These are phyloP conservation scores for Rubia yunnanensis DNA, from an alignment of 257 asterid species.

Conservation along the genomic window DNA sequence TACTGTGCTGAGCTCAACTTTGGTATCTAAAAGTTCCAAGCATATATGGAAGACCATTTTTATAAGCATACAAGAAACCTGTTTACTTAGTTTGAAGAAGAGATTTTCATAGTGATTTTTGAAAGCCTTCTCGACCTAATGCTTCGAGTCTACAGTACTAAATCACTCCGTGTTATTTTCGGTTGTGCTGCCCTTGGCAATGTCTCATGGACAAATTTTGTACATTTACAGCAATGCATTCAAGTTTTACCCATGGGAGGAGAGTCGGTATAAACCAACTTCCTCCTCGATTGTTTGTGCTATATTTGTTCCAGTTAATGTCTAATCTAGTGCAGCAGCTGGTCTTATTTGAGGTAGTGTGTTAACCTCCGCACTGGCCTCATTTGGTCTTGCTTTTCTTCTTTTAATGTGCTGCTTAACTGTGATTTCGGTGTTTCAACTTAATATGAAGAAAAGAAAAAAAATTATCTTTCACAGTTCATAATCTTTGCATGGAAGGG, in stretches of 20 bases:
- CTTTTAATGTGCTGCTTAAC: too few relatives aligned
- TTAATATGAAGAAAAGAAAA: too few relatives aligned
- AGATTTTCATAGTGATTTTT: not conserved
- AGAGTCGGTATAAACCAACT: conserved; percentile 78
- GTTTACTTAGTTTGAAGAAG: not conserved
- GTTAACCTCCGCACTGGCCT: too few relatives aligned
- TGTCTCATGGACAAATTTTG: not conserved
- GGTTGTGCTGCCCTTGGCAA: not conserved
- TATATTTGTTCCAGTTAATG: too few relatives aligned
- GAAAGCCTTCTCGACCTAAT: not conserved
- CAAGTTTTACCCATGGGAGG: conserved; percentile 88
- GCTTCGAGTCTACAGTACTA: not conserved
- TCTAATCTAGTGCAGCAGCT: too few relatives aligned
- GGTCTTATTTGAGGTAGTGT: too few relatives aligned
- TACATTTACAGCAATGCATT: conserved; percentile 58
- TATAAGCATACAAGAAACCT: not conserved
- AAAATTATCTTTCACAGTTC: too few relatives aligned
- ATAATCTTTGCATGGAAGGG: too few relatives aligned
- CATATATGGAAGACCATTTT: not conserved
- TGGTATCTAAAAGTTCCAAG: not conserved
- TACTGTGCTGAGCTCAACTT: not conserved
- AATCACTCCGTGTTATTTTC: not conserved
- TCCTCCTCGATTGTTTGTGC: too few relatives aligned
- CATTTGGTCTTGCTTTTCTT: too few relatives aligned
- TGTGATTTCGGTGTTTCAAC: too few relatives aligned